Percentiles rank a stretch among this genome's conserved stretches.
phyloP scores from a whole-genome alignment of 2,329 filamentous ascomycete species.

The Monosporascus ibericus region DNA sequence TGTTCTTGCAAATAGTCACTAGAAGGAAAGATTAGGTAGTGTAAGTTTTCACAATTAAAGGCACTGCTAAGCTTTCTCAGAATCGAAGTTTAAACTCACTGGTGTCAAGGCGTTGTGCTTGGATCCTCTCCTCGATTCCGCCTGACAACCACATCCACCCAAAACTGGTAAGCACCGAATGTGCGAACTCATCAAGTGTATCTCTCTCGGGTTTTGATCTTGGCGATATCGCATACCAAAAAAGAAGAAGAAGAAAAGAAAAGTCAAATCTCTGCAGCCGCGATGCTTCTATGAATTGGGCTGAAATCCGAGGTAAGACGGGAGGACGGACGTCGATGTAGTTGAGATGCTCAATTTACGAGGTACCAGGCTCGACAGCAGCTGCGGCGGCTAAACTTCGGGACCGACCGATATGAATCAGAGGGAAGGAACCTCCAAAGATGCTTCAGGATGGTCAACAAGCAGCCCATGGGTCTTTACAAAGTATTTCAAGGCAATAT shows the following conservation, averaged over 20 bases:
- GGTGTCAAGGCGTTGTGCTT: no score
- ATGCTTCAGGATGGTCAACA: neutral
- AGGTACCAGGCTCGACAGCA: neutral
- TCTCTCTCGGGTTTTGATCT: neutral
- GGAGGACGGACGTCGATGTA: neutral
- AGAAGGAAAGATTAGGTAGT: no score
- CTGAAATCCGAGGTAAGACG: neutral
- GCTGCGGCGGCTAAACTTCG: constrained; percentile 17
- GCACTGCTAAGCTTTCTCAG: no score
- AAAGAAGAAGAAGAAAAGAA: neutral
- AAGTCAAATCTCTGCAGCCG: neutral
- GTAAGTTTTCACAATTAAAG: no score
- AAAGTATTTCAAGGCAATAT: neutral
- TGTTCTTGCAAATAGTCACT: no score
- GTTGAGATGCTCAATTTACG: neutral
- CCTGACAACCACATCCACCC: neutral
- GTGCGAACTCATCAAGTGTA: neutral
- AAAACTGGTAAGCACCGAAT: neutral
- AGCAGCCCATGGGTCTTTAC: neutral
- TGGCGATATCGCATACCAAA: neutral
- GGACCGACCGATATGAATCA: constrained; percentile 7
- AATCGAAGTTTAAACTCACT: no score
- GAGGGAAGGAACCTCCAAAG: neutral
- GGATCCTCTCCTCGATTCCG: no score
- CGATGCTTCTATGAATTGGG: neutral